phyloP scores from a whole-genome alignment of 805 yeast genomes.

The Candida anglica region DNA sequence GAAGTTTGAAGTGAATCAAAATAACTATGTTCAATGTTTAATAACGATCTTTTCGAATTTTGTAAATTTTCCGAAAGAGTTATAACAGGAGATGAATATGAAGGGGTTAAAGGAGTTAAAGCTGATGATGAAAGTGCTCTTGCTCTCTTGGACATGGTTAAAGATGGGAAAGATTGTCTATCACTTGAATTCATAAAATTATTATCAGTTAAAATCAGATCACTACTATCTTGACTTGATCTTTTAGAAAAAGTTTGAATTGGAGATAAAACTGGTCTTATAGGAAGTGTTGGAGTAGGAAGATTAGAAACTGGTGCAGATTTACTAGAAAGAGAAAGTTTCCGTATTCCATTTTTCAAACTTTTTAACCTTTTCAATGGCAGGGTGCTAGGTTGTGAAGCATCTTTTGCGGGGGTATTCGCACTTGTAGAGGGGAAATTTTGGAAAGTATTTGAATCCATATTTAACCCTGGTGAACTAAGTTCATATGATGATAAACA shows the following conservation, averaged over 20 bases:
- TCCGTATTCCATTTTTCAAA: slow-evolving; percentile 35
- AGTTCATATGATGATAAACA: slow-evolving; percentile 11
- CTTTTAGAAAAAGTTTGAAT: slow-evolving; percentile 1
- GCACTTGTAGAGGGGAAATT: slow-evolving; percentile 9
- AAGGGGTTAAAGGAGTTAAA: slow-evolving; percentile 29
- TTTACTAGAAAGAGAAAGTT: slow-evolving; percentile 23
- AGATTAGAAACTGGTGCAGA: slow-evolving; percentile 6
- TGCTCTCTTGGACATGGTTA: slow-evolving; percentile 9
- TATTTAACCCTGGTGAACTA: slow-evolving; percentile 12
- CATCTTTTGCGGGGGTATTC: slow-evolving; percentile 1
- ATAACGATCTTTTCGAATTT: slow-evolving; percentile 21
- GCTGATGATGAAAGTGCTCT: slow-evolving; percentile 16
- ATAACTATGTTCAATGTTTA: slow-evolving; percentile 31
- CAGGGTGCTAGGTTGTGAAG: slow-evolving; percentile 13
- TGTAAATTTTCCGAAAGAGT: slow-evolving; percentile 34
- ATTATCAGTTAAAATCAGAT: neutral
- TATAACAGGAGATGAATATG: slow-evolving; percentile 34
- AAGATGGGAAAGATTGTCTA: neutral
- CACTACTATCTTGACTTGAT: slow-evolving; percentile 4
- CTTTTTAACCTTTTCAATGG: slow-evolving; percentile 35
- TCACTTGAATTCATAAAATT: slow-evolving; percentile 3
- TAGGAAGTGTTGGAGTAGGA: slow-evolving; percentile 5
- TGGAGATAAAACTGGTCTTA: slow-evolving; percentile 3
- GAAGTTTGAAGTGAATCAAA: slow-evolving; percentile 20
- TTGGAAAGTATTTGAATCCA: slow-evolving; percentile 7